A percentile compares a stretch with the other conserved stretches of the same genome.
phyloP scores from a whole-genome alignment of 148 eudicot genomes.

The Amaranthus cruentus region DNA sequence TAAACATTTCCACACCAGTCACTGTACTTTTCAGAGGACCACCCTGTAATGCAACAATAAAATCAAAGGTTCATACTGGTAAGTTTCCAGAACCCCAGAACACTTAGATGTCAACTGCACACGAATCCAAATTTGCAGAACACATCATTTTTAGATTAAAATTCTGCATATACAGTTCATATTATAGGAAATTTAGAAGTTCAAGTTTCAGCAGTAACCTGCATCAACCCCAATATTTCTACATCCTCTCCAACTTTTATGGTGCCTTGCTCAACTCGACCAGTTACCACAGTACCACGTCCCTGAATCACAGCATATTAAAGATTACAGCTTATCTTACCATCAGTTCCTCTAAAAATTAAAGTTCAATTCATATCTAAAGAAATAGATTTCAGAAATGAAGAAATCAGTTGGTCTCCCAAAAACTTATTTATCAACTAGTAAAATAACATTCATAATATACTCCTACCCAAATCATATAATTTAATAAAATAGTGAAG shows the following conservation, averaged over 20 bases:
- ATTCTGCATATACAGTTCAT: neutral
- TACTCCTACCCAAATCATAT: too few relatives aligned
- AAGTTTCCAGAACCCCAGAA: neutral
- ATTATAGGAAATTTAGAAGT: neutral
- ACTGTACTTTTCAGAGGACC: constrained; percentile 69
- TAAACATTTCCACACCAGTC: constrained; percentile 99
- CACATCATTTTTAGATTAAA: too few relatives aligned
- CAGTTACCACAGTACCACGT: constrained; percentile 98
- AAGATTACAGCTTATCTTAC: neutral
- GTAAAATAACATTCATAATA: neutral
- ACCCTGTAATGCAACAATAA: constrained; percentile 39
- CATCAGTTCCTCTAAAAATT: neutral
- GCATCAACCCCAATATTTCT: constrained; percentile 78
- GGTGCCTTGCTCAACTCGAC: constrained; percentile 89
- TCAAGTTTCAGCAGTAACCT: constrained; percentile 40
- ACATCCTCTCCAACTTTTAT: constrained; percentile 92
- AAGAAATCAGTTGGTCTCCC: neutral
- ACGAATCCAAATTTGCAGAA: too few relatives aligned
- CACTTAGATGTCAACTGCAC: too few relatives aligned
- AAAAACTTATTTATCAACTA: neutral
- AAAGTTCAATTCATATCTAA: neutral
- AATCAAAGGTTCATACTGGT: neutral
- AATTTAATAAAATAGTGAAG: too few relatives aligned
- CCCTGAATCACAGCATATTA: constrained; percentile 46
- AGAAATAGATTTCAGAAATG: neutral